Evolutionary conservation across 1,139 yeast genomes (phyloP), one percentile per base, ranked within the genome.

Genomic region (Geotrichum bryndzae): DNA sequence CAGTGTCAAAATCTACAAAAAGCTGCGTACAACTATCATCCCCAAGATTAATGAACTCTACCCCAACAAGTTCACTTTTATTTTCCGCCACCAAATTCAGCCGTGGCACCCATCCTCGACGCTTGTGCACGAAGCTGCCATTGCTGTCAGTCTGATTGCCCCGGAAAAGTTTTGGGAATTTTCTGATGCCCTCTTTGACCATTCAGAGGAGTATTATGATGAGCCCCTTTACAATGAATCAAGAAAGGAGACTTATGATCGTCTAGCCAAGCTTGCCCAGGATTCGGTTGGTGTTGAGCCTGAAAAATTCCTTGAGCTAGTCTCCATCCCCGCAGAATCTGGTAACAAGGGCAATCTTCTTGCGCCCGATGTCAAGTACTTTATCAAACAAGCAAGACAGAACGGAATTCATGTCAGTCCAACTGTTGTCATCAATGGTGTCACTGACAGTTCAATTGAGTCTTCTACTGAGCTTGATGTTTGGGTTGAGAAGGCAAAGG

Each of bases 61-160:
- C 64, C 84, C 86, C 0, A 80, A 79, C 60, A 73, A 79, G 65
- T 83, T 86, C 68, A 84, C 84, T 68, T 73, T 72, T 64, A 70
- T 73, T 53, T 73, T 72, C 71, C 80, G 86, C 65, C 86, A 88
- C 68, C 90, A 86, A 46, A 79, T 87, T 50, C 96, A 90, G 74
- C 94, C 95, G 66, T 90, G 96, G 96, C 96, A 90, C 72, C 86
- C 94, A 41, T 81, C 84, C 60, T 86, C 92, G 0, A 81, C 82
- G 10, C 76, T 84, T 56, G 78, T 86, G 55, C 86, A 87, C 70
- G 97, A 90, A 69, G 88, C 89, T 54, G 81, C 88, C 0, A 74
- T 90, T 54, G 94, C 86, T 0, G 85, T 87, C 41, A 87, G 88
- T 11, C 77, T 79, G 62, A 73, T 86, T 57, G 80, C 81, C 35